Conservation (phyloP, 148 eudicot genomes). For the Fagopyrum homotropicum region DNA sequence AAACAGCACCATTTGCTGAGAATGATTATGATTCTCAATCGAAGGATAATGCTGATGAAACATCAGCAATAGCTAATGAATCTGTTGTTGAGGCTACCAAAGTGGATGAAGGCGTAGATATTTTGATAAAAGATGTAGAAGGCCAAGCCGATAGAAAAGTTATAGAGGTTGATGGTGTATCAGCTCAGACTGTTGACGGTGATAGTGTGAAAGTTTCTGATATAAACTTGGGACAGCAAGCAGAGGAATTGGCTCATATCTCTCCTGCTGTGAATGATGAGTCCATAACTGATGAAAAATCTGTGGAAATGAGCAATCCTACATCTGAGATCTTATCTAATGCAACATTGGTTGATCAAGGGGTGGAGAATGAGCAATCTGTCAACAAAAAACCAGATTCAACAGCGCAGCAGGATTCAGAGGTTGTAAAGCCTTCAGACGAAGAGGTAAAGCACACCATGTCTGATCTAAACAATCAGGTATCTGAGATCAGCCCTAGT, state of each 20-base stretch:
- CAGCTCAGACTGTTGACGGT: constrained; percentile 16
- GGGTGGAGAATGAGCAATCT: constrained; percentile 17
- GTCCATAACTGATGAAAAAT: constrained; percentile 16
- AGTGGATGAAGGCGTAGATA: constrained; percentile 9
- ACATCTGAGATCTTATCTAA: constrained; percentile 25
- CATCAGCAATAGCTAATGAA: constrained; percentile 16
- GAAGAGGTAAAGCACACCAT: constrained; percentile 44
- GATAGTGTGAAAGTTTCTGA: constrained; percentile 19
- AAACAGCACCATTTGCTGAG: constrained; percentile 8
- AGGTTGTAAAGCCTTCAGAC: constrained; percentile 38
- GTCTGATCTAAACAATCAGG: constrained; percentile 68
- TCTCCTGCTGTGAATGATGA: constrained; percentile 23
- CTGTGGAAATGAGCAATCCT: constrained; percentile 17
- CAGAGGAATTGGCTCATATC: constrained; percentile 18
- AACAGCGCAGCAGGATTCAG: constrained; percentile 21
- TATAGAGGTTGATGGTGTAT: background rate
- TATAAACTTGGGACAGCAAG: constrained; percentile 24
- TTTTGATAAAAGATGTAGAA: background rate
- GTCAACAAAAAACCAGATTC: constrained; percentile 23
- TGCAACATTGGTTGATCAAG: constrained; percentile 18
- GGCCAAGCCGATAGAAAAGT: background rate
- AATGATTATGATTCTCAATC: background rate
- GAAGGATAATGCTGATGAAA: constrained; percentile 3
- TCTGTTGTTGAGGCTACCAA: constrained; percentile 1
- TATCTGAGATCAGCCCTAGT: constrained; percentile 86